Percentiles rank a stretch among this genome's conserved stretches.
Conservation (phyloP, 176 grass and related monocot species). For the Eremochloa ophiuroides region DNA sequence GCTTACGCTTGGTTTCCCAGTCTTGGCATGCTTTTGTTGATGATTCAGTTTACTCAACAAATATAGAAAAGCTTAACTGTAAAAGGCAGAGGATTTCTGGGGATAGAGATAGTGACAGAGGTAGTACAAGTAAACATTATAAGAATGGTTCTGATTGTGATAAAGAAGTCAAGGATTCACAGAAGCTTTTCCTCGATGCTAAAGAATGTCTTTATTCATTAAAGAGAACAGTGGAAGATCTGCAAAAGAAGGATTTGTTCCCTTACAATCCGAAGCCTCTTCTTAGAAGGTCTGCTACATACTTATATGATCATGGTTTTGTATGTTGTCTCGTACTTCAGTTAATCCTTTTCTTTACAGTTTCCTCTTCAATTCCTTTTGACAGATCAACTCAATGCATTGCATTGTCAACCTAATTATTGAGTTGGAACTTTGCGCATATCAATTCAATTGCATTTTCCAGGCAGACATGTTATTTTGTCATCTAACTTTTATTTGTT, state of each 20-base stretch:
- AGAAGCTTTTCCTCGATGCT: constrained; percentile 47
- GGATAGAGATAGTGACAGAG: constrained; percentile 23
- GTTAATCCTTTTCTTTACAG: constrained; percentile 21
- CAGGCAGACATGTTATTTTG: not conserved
- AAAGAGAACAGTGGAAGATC: constrained; percentile 72
- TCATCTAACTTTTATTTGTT: not conserved
- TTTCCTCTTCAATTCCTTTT: not conserved
- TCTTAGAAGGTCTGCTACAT: constrained; percentile 83
- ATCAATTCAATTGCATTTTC: no score
- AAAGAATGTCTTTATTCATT: constrained; percentile 80
- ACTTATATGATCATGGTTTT: not conserved
- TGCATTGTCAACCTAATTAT: no score
- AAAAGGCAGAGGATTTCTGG: constrained; percentile 65
- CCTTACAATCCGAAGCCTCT: constrained; percentile 88
- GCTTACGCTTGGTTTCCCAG: constrained; percentile 55
- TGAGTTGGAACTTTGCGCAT: no score
- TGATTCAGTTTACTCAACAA: constrained; percentile 45
- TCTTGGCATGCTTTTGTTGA: constrained; percentile 70
- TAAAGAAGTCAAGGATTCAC: constrained; percentile 8
- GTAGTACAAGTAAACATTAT: constrained; percentile 11
- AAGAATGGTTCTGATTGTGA: constrained; percentile 7
- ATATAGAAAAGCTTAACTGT: constrained; percentile 27
- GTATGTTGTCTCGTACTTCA: not conserved
- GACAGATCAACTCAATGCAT: no score
- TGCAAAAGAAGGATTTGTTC: constrained; percentile 75